These are phyloP conservation scores for Bruguiera gymnorhiza DNA, from an alignment of 345 rosid species.

Conservation along the genomic window DNA sequence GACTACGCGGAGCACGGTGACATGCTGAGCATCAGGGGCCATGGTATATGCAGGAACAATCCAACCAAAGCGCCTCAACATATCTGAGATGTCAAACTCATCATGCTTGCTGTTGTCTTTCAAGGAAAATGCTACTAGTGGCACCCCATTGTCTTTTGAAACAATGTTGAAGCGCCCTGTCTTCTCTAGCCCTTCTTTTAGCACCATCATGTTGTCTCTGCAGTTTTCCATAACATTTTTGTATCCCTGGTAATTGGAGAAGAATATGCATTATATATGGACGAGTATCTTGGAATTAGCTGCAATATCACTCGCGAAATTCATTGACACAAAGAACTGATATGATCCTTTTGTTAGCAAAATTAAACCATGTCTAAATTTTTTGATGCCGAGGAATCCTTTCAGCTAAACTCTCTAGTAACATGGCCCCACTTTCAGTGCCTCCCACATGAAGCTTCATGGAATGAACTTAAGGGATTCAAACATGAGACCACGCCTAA, in stretches of 20 bases:
- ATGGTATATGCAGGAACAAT: slow-evolving; percentile 35
- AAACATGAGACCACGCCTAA: too few species aligned
- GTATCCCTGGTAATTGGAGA: slow-evolving; percentile 20
- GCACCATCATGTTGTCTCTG: slow-evolving; percentile 32
- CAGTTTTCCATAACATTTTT: slow-evolving; percentile 26
- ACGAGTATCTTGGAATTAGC: too few species aligned
- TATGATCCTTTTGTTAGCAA: too few species aligned
- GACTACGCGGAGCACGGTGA: slow-evolving; percentile 27
- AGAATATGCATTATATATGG: too few species aligned
- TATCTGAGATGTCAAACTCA: slow-evolving; percentile 27
- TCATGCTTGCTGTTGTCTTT: slow-evolving; percentile 22
- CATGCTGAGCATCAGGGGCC: slow-evolving; percentile 31
- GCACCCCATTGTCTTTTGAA: slow-evolving; percentile 25
- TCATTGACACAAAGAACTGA: too few species aligned
- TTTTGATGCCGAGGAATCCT: too few species aligned
- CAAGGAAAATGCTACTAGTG: slow-evolving; percentile 29
- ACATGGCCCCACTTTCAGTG: too few species aligned
- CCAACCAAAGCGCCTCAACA: slow-evolving; percentile 31
- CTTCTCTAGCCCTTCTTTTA: slow-evolving; percentile 23
- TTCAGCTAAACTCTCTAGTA: too few species aligned
- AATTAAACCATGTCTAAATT: too few species aligned
- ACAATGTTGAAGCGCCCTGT: slow-evolving; percentile 25
- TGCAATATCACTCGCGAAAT: too few species aligned
- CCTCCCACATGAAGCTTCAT: too few species aligned
- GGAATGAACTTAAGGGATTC: too few species aligned